These are phyloP conservation scores for Oxytropis ochrocephala DNA, from an alignment of 306 rosid genomes.

Conservation along the genomic window DNA sequence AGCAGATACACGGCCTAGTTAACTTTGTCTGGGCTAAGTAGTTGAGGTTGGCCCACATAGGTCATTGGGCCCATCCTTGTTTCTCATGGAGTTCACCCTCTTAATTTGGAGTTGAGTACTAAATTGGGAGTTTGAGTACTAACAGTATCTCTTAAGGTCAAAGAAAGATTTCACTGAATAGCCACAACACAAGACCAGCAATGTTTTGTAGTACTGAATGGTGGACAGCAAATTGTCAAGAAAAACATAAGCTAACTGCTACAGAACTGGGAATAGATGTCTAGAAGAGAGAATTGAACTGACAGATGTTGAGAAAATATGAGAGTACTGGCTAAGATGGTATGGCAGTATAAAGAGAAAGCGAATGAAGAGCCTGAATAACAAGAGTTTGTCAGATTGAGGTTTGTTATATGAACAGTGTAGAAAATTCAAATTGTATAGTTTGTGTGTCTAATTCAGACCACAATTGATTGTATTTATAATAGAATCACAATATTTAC, in stretches of 20 bases:
- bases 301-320: background rate
- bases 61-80: background rate
- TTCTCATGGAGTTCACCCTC: background rate
- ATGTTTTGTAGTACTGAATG: background rate
- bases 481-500: no score
- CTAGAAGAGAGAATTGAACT: background rate
- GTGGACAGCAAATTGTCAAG: background rate
- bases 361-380: background rate
- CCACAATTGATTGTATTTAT: no score
- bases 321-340: background rate
- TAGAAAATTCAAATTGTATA: no score
- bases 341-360: background rate
- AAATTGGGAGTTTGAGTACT: no score
- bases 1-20: background rate
- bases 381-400: background rate
- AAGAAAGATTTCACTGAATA: background rate
- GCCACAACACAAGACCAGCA: background rate
- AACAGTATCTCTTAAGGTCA: background rate
- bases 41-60: background rate
- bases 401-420: background rate
- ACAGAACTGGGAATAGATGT: background rate
- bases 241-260: background rate
- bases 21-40: background rate
- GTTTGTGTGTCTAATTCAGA: no score
- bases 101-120: background rate